Evolutionary conservation across 257 asterid species (phyloP), one percentile per base, ranked within the genome.

Genomic region (Prunella vulgaris): DNA sequence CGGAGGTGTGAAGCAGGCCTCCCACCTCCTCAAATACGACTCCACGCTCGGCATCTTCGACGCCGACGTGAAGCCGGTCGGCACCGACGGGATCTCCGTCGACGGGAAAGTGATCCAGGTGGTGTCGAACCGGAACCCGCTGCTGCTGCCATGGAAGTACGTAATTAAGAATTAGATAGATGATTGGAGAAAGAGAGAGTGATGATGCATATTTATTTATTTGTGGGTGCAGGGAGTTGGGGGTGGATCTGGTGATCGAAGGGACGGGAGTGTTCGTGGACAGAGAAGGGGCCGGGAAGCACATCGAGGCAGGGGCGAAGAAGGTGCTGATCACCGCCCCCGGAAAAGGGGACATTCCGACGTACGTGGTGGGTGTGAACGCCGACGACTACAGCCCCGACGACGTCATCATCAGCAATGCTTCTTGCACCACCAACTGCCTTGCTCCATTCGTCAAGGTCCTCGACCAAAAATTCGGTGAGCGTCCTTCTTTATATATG

Each of bases 341-440:
- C 0, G 97, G 96, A 0, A 93, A 93, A 62, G 98, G 98, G 48
- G 97, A 93, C 78, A 93, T 93, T 54, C 98, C 98, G 0, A 93
- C 98, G 21, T 93, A 90, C 9, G 98, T 90, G 35, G 90, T 93
- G 2, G 98, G 98, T 70, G 98, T 93, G 70, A 93, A 93, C 69
- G 98, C 88, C 2, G 92, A 80, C 0, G 88, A 78, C 42, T 93
- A 93, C 89, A 85, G 1, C 78, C 89, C 22, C 9, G 86, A 52
- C 13, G 98, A 88, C 21, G 25, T 85, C 72, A 93, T 90, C 74
- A 90, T 93, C 84, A 93, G 98, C 87, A 93, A 93, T 48, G 97
- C 98, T 58, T 93, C 98, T 22, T 90, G 98, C 88, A 90, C 97
- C 77, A 93, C 97, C 85, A 93, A 93, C 81, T 93, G 98, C 87